A percentile compares a stretch with the other conserved stretches of the same genome.
These are phyloP conservation scores for Cryphonectria parasitica DNA, from an alignment of 2,329 filamentous ascomycete species.

Conservation along the genomic window DNA sequence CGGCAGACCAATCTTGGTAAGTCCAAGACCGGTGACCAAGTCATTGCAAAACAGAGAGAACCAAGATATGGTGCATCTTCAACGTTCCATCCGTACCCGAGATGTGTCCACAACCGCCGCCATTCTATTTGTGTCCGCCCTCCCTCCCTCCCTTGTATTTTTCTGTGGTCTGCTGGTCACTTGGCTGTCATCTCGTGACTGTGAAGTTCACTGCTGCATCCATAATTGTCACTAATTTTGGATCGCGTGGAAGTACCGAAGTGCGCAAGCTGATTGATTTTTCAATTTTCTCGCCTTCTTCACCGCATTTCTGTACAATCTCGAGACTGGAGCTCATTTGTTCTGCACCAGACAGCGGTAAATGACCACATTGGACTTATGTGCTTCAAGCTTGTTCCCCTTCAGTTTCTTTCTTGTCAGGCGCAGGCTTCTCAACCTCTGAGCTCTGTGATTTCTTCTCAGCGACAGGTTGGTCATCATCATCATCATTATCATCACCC, in stretches of 20 bases:
- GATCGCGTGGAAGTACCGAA: neutral
- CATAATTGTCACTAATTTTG: no score
- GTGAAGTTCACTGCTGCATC: neutral
- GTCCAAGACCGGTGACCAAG: neutral
- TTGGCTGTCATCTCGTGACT: neutral
- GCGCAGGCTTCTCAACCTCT: neutral
- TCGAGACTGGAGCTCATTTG: neutral
- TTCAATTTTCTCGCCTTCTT: neutral
- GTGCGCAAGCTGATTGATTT: neutral
- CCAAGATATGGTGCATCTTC: neutral
- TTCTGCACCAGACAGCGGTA: neutral
- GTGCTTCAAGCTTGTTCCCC: neutral
- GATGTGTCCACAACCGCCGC: neutral
- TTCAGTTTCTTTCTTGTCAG: neutral
- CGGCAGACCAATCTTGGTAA: neutral
- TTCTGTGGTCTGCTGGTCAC: neutral
- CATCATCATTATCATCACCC: constrained; percentile 32
- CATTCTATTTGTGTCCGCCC: neutral
- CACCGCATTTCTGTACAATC: neutral
- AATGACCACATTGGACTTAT: neutral
- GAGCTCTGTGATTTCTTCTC: neutral
- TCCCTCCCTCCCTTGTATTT: no score
- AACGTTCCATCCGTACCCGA: neutral
- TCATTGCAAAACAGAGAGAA: neutral
- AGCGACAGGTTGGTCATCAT: constrained; percentile 24